Percentiles rank a stretch among this genome's conserved stretches.
Conservation (phyloP, 257 asterid genomes). For the Ligustrum vulgare region DNA sequence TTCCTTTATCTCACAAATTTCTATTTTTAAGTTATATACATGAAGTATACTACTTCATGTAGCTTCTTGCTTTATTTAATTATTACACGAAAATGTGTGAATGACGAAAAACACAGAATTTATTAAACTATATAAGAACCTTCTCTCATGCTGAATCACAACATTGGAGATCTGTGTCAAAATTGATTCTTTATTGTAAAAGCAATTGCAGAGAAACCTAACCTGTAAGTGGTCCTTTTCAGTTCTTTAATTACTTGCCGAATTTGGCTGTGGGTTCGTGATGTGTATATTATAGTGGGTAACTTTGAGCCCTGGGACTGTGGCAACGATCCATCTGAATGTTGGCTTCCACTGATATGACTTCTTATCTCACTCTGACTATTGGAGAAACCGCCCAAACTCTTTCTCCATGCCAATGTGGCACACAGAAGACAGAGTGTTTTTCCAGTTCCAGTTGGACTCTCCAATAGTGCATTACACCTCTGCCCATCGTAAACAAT, state of each 20-base stretch:
- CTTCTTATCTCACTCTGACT: slow-evolving; percentile 51
- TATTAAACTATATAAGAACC: slow-evolving; percentile 2
- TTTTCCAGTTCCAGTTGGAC: slow-evolving; percentile 99
- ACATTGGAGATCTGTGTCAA: not conserved
- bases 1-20: not conserved
- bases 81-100: not conserved
- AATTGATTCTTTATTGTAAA: slow-evolving; percentile 14
- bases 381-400: slow-evolving; percentile 74
- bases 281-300: slow-evolving; percentile 78
- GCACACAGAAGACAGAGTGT: slow-evolving; percentile 94
- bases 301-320: slow-evolving; percentile 53
- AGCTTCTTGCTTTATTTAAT: not conserved
- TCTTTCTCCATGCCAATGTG: slow-evolving; percentile 94
- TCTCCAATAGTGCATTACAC: slow-evolving; percentile 86
- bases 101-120: not conserved
- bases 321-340: slow-evolving; percentile 37
- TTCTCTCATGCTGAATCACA: slow-evolving; percentile 5
- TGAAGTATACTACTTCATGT: not conserved
- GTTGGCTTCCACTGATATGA: slow-evolving; percentile 50
- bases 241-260: slow-evolving; percentile 91
- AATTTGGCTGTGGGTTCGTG: slow-evolving; percentile 98
- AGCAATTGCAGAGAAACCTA: slow-evolving; percentile 31
- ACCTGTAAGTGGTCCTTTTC: slow-evolving; percentile 93
- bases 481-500: slow-evolving; percentile 45
- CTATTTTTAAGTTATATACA: not conserved